These are phyloP conservation scores for Cryptosporidium xiaoi DNA, from an alignment of 169 alveolate species.

Conservation along the genomic window DNA sequence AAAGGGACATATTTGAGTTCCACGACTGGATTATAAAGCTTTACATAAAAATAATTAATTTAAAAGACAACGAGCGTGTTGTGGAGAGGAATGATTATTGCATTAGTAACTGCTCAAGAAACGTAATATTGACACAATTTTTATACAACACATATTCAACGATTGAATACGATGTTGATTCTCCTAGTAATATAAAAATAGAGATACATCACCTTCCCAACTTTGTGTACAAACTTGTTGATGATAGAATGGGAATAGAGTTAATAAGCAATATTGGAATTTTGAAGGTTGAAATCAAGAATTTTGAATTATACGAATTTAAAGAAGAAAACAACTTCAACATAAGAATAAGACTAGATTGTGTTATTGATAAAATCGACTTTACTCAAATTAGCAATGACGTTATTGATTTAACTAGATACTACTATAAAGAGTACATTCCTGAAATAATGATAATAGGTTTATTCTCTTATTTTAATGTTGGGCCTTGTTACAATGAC, in stretches of 20 bases:
- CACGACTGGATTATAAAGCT: conserved; percentile 17
- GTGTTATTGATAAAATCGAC: conserved; percentile 1
- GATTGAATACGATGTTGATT: background rate
- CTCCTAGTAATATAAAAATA: conserved; percentile 3
- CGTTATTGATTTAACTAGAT: background rate
- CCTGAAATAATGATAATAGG: conserved; percentile 33
- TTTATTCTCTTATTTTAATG: background rate
- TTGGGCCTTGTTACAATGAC: conserved; percentile 5
- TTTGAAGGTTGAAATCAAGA: background rate
- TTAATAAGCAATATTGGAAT: conserved; percentile 29
- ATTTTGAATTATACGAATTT: conserved; percentile 9
- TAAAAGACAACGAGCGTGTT: too few relatives aligned
- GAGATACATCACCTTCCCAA: conserved; percentile 37
- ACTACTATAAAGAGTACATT: conserved; percentile 14
- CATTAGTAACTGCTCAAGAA: background rate
- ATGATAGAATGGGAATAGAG: conserved; percentile 1
- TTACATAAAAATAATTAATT: conserved; percentile 1
- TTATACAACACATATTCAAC: conserved; percentile 43
- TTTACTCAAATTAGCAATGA: background rate
- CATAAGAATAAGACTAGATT: conserved; percentile 9
- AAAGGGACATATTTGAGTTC: conserved; percentile 14
- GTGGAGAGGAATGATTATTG: background rate
- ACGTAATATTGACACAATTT: conserved; percentile 21
- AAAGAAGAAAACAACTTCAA: conserved; percentile 24
- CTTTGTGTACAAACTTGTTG: conserved; percentile 3